Evolutionary conservation across 345 rosid species (phyloP).

Genomic region (Hibiscus syriacus): DNA sequence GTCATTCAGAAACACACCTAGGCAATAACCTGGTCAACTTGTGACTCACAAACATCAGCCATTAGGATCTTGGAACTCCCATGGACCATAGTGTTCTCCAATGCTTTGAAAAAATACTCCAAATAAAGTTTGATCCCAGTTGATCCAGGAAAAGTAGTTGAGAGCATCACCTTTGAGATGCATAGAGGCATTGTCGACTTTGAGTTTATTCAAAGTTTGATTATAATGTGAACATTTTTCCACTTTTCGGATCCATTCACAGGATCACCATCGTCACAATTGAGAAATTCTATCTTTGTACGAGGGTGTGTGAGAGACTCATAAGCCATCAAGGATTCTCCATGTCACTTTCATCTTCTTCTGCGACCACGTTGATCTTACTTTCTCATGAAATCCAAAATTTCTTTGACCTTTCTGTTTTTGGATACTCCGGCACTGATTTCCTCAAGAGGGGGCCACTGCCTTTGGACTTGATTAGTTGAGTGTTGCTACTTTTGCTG

Average conservation of each 20-base stretch:
- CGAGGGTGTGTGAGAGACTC: neutral
- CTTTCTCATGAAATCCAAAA: no score
- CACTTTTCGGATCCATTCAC: neutral
- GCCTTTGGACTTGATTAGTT: no score
- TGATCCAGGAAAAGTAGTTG: neutral
- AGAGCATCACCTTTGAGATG: neutral
- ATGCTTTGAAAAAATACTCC: neutral
- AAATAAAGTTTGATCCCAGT: neutral
- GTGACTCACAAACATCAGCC: no score
- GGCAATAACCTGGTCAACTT: no score
- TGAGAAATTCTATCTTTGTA: neutral
- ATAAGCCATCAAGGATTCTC: neutral
- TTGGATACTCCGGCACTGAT: no score
- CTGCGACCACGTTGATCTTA: no score
- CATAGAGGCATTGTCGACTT: neutral
- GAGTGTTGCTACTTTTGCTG: neutral
- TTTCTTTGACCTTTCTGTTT: no score
- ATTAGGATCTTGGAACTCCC: neutral
- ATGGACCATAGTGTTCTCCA: neutral
- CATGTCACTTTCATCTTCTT: neutral
- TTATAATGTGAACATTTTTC: neutral
- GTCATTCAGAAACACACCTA: no score
- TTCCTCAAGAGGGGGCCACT: no score
- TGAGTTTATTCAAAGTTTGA: neutral
- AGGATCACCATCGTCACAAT: no score